Conservation (phyloP, 805 yeast species). For the Jamesozyma rosinii region DNA sequence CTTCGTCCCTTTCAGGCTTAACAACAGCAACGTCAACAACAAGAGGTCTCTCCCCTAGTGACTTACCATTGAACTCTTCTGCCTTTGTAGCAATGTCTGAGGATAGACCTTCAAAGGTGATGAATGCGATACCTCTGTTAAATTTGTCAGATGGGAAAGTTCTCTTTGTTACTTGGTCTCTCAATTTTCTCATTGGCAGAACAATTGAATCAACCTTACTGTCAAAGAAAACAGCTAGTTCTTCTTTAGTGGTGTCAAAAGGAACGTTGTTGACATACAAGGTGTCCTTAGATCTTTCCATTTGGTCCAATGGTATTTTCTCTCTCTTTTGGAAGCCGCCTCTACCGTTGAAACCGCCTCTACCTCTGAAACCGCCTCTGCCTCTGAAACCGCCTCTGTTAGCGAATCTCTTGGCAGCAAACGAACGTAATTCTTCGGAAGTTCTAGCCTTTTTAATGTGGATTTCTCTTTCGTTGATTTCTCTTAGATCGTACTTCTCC, state of each 20-base stretch:
- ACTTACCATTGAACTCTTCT: constrained; percentile 55
- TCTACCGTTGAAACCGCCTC: constrained; percentile 7
- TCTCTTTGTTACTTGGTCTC: constrained; percentile 26
- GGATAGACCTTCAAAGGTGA: constrained; percentile 36
- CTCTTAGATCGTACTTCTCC: constrained; percentile 24
- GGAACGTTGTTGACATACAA: constrained; percentile 56
- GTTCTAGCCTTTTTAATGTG: constrained; percentile 26
- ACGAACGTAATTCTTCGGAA: constrained; percentile 9
- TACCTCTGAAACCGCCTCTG: constrained; percentile 14
- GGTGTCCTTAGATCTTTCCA: constrained; percentile 39
- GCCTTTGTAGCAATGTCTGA: constrained; percentile 43
- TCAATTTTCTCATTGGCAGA: constrained; percentile 40
- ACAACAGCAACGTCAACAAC: constrained; percentile 61
- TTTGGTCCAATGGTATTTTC: constrained; percentile 31
- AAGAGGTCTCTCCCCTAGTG: constrained; percentile 55
- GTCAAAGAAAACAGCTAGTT: constrained; percentile 44
- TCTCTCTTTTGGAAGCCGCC: constrained; percentile 23
- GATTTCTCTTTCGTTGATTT: constrained; percentile 27
- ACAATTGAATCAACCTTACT: constrained; percentile 40
- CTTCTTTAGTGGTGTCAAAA: constrained; percentile 51
- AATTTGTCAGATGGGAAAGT: constrained; percentile 32
- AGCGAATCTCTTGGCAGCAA: constrained; percentile 5
- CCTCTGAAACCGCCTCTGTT: constrained; percentile 10
- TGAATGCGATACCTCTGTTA: constrained; percentile 53
- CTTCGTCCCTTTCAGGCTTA: constrained; percentile 26